Evolutionary conservation across 2,329 filamentous ascomycete species (phyloP).

Genomic region (Neonectria coccinea): DNA sequence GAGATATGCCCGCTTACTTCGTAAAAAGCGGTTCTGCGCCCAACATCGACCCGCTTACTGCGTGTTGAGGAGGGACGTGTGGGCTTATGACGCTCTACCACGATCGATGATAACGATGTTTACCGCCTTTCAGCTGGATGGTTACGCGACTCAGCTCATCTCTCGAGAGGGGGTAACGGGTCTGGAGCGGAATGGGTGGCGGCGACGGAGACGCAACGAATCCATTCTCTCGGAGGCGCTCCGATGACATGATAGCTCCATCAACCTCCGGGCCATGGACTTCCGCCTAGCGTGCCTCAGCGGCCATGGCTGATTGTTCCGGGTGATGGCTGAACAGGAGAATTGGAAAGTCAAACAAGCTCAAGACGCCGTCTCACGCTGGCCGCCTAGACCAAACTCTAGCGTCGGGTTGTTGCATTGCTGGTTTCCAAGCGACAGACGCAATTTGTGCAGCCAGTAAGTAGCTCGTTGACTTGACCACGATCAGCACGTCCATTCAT

Average conservation of each 20-base stretch:
- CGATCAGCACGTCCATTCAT: not conserved
- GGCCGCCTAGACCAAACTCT: not conserved
- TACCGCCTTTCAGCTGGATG: not conserved
- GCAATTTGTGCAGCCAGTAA: too few relatives aligned
- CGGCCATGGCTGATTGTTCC: not conserved
- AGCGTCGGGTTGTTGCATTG: not conserved
- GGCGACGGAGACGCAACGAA: not conserved
- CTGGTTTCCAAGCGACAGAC: not conserved
- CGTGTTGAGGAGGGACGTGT: not conserved
- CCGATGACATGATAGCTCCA: not conserved
- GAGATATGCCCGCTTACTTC: not conserved
- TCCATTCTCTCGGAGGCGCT: not conserved
- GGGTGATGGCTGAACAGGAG: not conserved
- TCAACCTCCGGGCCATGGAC: not conserved
- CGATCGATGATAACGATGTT: not conserved
- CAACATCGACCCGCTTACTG: not conserved
- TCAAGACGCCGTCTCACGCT: not conserved
- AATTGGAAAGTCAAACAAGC: not conserved
- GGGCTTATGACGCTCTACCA: not conserved
- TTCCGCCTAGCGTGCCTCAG: not conserved
- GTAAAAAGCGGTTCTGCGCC: not conserved
- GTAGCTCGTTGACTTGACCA: not conserved
- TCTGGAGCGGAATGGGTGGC: not conserved
- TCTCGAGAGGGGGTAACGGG: not conserved
- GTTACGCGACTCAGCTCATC: constrained; percentile 4